phyloP scores from a whole-genome alignment of 2,329 filamentous ascomycete species.

The Chaetomiaceae sp. region DNA sequence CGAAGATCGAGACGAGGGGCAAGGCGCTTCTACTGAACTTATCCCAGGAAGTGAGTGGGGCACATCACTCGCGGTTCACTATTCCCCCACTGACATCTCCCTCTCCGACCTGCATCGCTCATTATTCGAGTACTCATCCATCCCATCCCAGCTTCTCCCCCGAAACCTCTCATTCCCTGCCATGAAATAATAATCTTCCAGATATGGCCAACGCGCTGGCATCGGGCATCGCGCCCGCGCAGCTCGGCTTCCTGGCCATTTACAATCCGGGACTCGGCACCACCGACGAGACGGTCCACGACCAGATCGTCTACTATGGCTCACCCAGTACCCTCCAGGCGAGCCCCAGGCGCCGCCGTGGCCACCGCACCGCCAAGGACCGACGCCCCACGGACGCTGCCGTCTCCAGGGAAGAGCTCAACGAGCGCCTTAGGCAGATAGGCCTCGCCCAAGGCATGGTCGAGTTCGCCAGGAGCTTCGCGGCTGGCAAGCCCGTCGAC shows the following conservation, averaged over 20 bases:
- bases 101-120: too few relatives aligned
- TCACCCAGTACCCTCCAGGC: constrained; percentile 50
- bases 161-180: too few relatives aligned
- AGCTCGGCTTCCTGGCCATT: constrained; percentile 85
- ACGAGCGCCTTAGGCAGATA: constrained; percentile 86
- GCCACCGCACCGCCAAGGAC: constrained; percentile 34
- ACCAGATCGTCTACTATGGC: constrained; percentile 93
- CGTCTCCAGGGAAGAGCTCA: constrained; percentile 61
- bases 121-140: too few relatives aligned
- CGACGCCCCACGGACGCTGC: constrained; percentile 38
- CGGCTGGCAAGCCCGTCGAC: constrained; percentile 69
- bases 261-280: constrained; percentile 68
- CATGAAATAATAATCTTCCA: too few relatives aligned
- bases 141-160: too few relatives aligned
- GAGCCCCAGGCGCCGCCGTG: constrained; percentile 37
- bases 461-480: constrained; percentile 85
- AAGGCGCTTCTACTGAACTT: too few relatives aligned
- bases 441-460: constrained; percentile 96
- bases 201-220: constrained; percentile 9
- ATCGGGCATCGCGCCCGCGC: constrained; percentile 61
- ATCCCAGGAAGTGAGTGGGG: too few relatives aligned
- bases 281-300: constrained; percentile 63
- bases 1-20: too few relatives aligned
- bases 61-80: too few relatives aligned
- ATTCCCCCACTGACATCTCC: too few relatives aligned